These are phyloP conservation scores for Antrodiella citrinella DNA, from an alignment of 768 basidiomycete species.

Conservation along the genomic window DNA sequence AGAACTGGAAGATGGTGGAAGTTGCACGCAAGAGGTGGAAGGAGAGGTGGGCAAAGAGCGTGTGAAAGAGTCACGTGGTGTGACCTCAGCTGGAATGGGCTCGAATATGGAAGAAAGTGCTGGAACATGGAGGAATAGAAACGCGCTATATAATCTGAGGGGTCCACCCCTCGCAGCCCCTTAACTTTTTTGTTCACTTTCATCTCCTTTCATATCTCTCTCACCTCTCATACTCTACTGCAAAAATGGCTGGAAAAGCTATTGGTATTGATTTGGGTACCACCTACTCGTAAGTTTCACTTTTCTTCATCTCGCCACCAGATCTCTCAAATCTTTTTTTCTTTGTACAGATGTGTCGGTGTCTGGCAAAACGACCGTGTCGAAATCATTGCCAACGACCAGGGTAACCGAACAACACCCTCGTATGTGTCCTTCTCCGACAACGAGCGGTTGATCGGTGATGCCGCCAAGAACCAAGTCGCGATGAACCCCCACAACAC, in stretches of 20 bases:
- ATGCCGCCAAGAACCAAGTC: slow-evolving; percentile 98
- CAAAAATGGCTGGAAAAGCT: slow-evolving; percentile 45
- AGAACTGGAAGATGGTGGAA: too few relatives aligned
- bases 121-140: background rate
- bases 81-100: background rate
- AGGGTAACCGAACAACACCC: slow-evolving; percentile 92
- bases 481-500: slow-evolving; percentile 98
- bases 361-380: slow-evolving; percentile 99
- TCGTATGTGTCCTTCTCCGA: slow-evolving; percentile 96
- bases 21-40: background rate
- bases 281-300: slow-evolving; percentile 72
- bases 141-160: background rate
- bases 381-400: slow-evolving; percentile 96
- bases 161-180: background rate
- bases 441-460: slow-evolving; percentile 94
- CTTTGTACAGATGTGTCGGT: slow-evolving; percentile 76
- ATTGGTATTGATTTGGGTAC: slow-evolving; percentile 90
- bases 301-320: slow-evolving; percentile 9
- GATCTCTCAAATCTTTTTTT: slow-evolving; percentile 9
- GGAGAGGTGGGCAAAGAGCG: background rate
- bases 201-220: background rate
- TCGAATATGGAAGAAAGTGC: too few relatives aligned
- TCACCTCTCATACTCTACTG: background rate
- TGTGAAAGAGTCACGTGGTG: background rate
- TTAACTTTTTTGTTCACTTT: background rate